phyloP scores from a whole-genome alignment of 2,329 filamentous ascomycete genomes.

The Truncatella angustata region DNA sequence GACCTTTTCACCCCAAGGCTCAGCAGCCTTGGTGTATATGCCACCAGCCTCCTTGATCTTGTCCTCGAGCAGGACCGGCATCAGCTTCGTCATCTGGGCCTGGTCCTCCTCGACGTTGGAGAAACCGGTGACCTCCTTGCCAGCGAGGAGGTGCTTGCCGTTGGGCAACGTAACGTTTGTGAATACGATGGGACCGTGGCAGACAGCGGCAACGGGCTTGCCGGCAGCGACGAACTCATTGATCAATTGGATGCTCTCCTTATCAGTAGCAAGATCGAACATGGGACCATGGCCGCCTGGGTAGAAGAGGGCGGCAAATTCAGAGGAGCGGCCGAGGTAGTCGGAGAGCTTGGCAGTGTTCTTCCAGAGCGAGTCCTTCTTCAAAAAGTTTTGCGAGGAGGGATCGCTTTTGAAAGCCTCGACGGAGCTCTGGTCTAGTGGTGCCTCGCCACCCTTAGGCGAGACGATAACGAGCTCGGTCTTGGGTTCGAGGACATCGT shows the following conservation, averaged over 20 bases:
- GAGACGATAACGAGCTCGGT: conserved; percentile 60
- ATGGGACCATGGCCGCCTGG: conserved; percentile 62
- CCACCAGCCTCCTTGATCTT: conserved; percentile 51
- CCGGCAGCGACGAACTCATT: conserved; percentile 59
- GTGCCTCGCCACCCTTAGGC: conserved; percentile 59
- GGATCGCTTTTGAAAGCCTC: conserved; percentile 53
- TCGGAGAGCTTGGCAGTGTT: conserved; percentile 57
- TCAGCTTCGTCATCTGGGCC: conserved; percentile 33
- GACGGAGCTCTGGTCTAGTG: conserved; percentile 59
- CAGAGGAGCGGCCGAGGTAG: conserved; percentile 52
- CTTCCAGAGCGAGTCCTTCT: conserved; percentile 60
- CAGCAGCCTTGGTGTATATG: conserved; percentile 52
- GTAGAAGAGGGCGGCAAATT: conserved; percentile 63
- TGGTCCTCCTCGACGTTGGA: conserved; percentile 55
- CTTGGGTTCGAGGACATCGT: conserved; percentile 50
- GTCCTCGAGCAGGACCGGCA: conserved; percentile 63
- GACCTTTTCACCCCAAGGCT: conserved; percentile 49
- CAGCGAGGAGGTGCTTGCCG: conserved; percentile 53
- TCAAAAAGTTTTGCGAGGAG: conserved; percentile 51
- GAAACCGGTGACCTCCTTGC: conserved; percentile 59
- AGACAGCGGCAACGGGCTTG: conserved; percentile 66
- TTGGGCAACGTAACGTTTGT: conserved; percentile 52
- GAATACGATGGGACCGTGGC: conserved; percentile 66
- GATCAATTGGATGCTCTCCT: conserved; percentile 57
- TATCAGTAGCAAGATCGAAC: conserved; percentile 62